phyloP scores from a whole-genome alignment of 2,329 filamentous ascomycete species.

The Podosphaera aphanis region DNA sequence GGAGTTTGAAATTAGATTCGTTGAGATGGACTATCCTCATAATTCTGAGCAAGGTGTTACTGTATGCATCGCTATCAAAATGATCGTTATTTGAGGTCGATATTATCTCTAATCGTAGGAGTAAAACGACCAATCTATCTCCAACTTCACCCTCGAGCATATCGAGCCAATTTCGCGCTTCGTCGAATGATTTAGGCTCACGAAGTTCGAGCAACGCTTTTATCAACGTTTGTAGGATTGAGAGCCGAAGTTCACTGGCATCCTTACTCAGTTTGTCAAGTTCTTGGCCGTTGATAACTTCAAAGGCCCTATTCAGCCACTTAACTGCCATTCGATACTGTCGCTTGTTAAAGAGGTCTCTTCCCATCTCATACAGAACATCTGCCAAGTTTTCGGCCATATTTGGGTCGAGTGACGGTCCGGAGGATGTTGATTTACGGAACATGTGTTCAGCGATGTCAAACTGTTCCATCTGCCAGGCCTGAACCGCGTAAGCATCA shows the following conservation, averaged over 20 bases:
- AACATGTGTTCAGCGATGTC: constrained; percentile 66
- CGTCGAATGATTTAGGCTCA: constrained; percentile 21
- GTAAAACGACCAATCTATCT: constrained; percentile 37
- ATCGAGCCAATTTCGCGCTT: constrained; percentile 32
- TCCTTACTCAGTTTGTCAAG: constrained; percentile 32
- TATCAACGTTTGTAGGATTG: constrained; percentile 41
- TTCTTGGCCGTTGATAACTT: constrained; percentile 31
- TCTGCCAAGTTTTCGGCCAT: constrained; percentile 40
- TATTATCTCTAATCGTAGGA: constrained; percentile 47
- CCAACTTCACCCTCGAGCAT: constrained; percentile 39
- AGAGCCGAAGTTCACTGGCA: constrained; percentile 38
- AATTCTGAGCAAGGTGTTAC: constrained; percentile 34
- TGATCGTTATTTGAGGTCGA: constrained; percentile 22
- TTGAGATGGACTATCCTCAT: constrained; percentile 34
- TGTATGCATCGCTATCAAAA: constrained; percentile 26
- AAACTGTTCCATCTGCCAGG: constrained; percentile 48
- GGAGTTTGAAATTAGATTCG: constrained; percentile 36
- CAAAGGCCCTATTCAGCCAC: constrained; percentile 51
- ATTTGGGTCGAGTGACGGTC: constrained; percentile 20
- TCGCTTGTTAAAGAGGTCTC: constrained; percentile 26
- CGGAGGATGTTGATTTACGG: constrained; percentile 26
- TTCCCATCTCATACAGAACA: constrained; percentile 50
- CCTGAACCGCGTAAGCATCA: constrained; percentile 23
- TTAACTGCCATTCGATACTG: constrained; percentile 32
- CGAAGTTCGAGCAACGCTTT: constrained; percentile 27